Percentiles rank a stretch among this genome's conserved stretches.
phyloP scores from a whole-genome alignment of 495 filamentous ascomycete species.

The Neurospora sp. region DNA sequence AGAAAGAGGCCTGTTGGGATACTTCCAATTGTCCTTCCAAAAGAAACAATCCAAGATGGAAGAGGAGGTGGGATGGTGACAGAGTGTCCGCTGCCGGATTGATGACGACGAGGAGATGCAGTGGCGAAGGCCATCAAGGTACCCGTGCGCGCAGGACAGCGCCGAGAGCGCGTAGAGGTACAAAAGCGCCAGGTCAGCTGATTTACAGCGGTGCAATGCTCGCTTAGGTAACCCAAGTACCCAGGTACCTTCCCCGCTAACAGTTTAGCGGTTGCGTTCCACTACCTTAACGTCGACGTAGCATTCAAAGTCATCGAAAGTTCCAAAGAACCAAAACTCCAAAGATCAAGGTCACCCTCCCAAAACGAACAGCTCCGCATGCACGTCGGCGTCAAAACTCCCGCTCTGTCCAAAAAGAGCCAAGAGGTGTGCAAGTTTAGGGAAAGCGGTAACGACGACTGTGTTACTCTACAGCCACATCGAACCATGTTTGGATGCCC shows the following conservation, averaged over 20 bases:
- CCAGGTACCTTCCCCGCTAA: not conserved
- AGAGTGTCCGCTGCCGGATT: not conserved
- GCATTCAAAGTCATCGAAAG: not conserved
- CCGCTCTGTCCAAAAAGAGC: not conserved
- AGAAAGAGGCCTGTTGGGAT: not conserved
- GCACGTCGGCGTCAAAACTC: not conserved
- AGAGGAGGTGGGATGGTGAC: not conserved
- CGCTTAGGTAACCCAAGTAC: not conserved
- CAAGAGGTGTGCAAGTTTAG: not conserved
- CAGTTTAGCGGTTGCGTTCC: not conserved
- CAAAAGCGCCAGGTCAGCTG: not conserved
- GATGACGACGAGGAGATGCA: not conserved
- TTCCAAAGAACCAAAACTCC: not conserved
- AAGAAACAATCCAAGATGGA: not conserved
- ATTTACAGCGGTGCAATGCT: not conserved
- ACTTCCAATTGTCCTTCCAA: not conserved
- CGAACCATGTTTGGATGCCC: not conserved
- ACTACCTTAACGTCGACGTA: not conserved
- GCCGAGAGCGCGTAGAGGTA: not conserved
- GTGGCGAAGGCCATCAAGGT: not conserved
- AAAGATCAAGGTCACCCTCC: not conserved
- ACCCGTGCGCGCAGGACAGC: not conserved
- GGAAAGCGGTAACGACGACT: not conserved
- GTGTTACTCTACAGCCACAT: not conserved
- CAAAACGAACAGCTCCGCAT: not conserved